These are phyloP conservation scores for Suillus brevipes DNA, from an alignment of 768 basidiomycete species.

Conservation along the genomic window DNA sequence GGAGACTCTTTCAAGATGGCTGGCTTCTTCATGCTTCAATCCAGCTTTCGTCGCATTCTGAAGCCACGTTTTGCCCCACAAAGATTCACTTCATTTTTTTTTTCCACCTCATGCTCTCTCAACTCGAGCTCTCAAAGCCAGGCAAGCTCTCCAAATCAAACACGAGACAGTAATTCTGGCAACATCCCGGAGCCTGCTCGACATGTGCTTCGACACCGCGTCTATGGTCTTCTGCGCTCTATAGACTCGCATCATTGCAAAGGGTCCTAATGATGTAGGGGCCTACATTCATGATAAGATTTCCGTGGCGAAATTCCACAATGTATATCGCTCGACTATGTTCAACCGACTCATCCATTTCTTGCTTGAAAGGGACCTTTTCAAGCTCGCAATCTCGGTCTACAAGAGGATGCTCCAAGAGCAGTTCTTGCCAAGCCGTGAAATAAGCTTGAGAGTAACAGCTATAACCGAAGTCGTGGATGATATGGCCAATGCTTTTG, in stretches of 20 bases:
- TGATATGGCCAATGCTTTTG: slow-evolving; percentile 22
- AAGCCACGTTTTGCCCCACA: background rate
- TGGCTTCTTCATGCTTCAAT: background rate
- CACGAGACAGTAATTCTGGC: background rate
- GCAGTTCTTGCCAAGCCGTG: slow-evolving; percentile 37
- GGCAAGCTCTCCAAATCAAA: too few species aligned
- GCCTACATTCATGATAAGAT: slow-evolving; percentile 24
- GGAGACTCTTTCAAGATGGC: background rate
- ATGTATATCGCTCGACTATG: slow-evolving; percentile 28
- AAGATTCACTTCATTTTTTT: background rate
- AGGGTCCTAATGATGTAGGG: slow-evolving; percentile 19
- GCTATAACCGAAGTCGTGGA: slow-evolving; percentile 18
- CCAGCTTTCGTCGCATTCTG: background rate
- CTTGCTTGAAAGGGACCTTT: slow-evolving; percentile 40
- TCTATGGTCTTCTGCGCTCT: slow-evolving; percentile 27
- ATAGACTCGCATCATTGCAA: slow-evolving; percentile 28
- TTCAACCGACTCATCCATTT: slow-evolving; percentile 42
- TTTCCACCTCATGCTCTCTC: background rate
- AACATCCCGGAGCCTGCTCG: background rate
- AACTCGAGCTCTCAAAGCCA: background rate
- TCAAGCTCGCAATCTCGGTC: slow-evolving; percentile 40
- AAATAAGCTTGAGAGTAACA: slow-evolving; percentile 36
- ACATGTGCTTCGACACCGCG: slow-evolving; percentile 15
- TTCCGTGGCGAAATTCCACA: slow-evolving; percentile 28
- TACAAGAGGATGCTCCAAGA: slow-evolving; percentile 44